Conservation (phyloP, 257 asterid genomes). For the Solanum sitiens region DNA sequence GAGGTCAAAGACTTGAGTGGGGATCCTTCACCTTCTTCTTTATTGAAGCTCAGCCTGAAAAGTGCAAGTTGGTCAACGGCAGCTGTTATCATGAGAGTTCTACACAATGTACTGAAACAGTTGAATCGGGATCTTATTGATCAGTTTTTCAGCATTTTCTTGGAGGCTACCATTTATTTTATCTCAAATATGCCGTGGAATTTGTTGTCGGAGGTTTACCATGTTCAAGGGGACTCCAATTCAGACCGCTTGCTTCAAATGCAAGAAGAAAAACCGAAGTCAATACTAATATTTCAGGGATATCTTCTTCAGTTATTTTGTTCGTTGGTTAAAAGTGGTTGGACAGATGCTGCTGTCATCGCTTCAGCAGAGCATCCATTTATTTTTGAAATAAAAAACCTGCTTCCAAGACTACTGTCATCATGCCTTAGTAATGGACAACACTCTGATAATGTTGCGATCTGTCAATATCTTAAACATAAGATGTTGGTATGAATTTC, state of each 20-base stretch:
- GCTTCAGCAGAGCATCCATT: conserved; percentile 9
- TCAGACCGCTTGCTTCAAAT: conserved; percentile 6
- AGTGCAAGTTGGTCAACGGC: conserved; percentile 28
- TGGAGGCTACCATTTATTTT: conserved; percentile 26
- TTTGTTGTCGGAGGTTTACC: conserved; percentile 21
- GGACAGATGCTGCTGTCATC: conserved; percentile 20
- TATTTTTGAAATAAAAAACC: conserved; percentile 25
- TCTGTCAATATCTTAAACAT: conserved; percentile 60
- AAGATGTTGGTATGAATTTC: conserved; percentile 57
- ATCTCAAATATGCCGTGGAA: conserved; percentile 46
- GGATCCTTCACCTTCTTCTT: conserved; percentile 14
- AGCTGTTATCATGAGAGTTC: conserved; percentile 44
- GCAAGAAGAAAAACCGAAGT: conserved; percentile 16
- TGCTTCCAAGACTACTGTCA: conserved; percentile 42
- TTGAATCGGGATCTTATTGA: conserved; percentile 36
- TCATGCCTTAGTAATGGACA: conserved; percentile 40
- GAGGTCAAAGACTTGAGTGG: conserved; percentile 14
- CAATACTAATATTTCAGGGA: conserved; percentile 33
- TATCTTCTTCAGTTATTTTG: conserved; percentile 54
- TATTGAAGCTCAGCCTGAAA: conserved; percentile 31
- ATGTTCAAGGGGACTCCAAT: conserved; percentile 12
- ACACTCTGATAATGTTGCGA: conserved; percentile 16
- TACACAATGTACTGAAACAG: conserved; percentile 50
- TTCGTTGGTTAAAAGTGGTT: conserved; percentile 37
- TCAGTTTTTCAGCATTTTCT: conserved; percentile 25